Conservation (phyloP, 148 eudicot species). For the Amaranthus hypochondriacus region DNA sequence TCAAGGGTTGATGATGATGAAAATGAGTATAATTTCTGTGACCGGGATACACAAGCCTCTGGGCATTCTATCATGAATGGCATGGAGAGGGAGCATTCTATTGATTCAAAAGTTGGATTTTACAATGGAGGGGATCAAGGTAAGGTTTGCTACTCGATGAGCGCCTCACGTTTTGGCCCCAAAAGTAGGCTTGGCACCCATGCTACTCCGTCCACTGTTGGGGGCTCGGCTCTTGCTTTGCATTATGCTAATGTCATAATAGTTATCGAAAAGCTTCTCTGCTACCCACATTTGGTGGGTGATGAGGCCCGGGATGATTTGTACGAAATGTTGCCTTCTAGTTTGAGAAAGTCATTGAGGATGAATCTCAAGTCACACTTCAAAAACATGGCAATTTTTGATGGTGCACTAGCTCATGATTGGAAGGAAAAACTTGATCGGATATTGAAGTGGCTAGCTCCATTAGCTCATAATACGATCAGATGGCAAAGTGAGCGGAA, state of each 20-base stretch:
- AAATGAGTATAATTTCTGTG: constrained; percentile 32
- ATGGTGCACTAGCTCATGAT: constrained; percentile 81
- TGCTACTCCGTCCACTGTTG: constrained; percentile 65
- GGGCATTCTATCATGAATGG: constrained; percentile 38
- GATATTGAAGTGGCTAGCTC: constrained; percentile 72
- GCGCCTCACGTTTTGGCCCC: constrained; percentile 34
- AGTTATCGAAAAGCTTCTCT: constrained; percentile 74
- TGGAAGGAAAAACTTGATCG: constrained; percentile 74
- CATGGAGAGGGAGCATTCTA: constrained; percentile 31
- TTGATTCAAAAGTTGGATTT: constrained; percentile 30
- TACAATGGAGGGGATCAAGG: constrained; percentile 33
- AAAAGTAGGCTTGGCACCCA: constrained; percentile 49
- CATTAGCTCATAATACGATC: constrained; percentile 87
- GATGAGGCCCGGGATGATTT: constrained; percentile 89
- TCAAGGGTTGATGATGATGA: constrained; percentile 58
- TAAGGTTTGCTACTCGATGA: constrained; percentile 21
- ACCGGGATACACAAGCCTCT: constrained; percentile 44
- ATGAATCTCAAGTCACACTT: constrained; percentile 52
- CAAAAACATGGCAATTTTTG: constrained; percentile 68
- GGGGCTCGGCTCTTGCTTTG: constrained; percentile 88
- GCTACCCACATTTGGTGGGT: constrained; percentile 81
- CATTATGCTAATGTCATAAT: constrained; percentile 88
- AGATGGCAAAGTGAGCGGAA: constrained; percentile 95
- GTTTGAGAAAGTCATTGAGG: constrained; percentile 58
- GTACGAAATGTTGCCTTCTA: constrained; percentile 84